These are phyloP conservation scores for Bothriochloa decipiens DNA, from an alignment of 176 grass and related monocot genomes.

Conservation along the genomic window DNA sequence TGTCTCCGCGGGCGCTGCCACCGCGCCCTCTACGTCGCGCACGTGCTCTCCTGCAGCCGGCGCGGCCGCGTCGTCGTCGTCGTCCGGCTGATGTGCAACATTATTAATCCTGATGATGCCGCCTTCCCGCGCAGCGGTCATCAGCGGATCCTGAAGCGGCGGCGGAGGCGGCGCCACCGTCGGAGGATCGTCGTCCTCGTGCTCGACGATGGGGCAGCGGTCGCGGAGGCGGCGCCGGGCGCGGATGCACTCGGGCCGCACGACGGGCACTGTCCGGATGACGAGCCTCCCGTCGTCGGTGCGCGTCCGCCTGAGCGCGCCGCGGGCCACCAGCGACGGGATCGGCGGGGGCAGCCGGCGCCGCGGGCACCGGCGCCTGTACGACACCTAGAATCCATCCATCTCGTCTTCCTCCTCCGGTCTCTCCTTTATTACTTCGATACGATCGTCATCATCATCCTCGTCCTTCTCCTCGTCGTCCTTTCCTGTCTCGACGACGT, in stretches of 20 bases:
- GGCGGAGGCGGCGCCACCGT: neutral
- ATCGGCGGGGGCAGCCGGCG: constrained; percentile 61
- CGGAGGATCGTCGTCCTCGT: neutral
- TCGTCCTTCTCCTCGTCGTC: too few species aligned
- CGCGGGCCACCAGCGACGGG: constrained; percentile 42
- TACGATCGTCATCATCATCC: neutral
- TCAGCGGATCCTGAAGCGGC: neutral
- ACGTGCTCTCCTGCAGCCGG: neutral
- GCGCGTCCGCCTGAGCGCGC: constrained; percentile 45
- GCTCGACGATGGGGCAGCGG: constrained; percentile 39
- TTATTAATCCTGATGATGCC: neutral
- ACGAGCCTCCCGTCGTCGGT: constrained; percentile 52
- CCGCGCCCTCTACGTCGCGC: neutral
- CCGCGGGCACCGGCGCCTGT: constrained; percentile 7
- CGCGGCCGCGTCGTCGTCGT: neutral
- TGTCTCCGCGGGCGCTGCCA: neutral
- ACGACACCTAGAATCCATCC: constrained; percentile 39
- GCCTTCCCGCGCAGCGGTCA: neutral
- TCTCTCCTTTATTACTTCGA: neutral
- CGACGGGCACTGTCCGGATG: constrained; percentile 32
- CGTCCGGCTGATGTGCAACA: neutral
- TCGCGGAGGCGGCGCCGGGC: constrained; percentile 14
- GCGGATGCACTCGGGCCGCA: constrained; percentile 41
- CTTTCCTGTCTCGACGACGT: neutral
- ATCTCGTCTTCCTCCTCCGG: neutral